Percentiles rank a stretch among this genome's conserved stretches.
These are phyloP conservation scores for Populus simonii DNA, from an alignment of 345 rosid genomes.

Conservation along the genomic window DNA sequence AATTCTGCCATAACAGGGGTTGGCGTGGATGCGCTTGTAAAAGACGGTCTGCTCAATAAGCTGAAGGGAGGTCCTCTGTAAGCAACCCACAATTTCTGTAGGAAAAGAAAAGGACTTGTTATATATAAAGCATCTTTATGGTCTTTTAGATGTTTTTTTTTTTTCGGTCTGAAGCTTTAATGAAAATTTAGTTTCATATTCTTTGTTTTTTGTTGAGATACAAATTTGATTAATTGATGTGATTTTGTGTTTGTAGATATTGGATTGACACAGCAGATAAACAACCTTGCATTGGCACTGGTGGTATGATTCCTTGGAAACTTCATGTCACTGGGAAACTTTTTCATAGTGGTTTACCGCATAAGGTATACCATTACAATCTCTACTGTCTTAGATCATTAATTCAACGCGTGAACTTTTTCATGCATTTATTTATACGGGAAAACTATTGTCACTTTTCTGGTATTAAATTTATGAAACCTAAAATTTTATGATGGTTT, in stretches of 20 bases:
- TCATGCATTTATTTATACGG: background rate
- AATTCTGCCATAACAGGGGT: conserved; percentile 81
- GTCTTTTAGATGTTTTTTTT: background rate
- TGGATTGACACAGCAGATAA: conserved; percentile 99
- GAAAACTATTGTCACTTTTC: background rate
- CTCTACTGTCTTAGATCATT: background rate
- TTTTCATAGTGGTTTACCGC: conserved; percentile 92
- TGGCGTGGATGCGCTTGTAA: conserved; percentile 84
- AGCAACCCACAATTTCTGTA: conserved; percentile 18
- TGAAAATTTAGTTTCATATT: background rate
- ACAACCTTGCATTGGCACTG: conserved; percentile 98
- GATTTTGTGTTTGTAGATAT: conserved; percentile 43
- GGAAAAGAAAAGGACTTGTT: background rate
- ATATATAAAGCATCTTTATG: background rate
- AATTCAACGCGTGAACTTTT: background rate
- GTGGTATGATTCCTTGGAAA: conserved; percentile 97
- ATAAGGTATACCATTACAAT: conserved; percentile 53
- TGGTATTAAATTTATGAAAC: background rate
- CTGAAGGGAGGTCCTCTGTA: conserved; percentile 93
- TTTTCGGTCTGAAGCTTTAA: background rate
- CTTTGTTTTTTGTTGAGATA: background rate
- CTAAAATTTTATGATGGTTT: background rate
- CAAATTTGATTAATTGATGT: conserved; percentile 5
- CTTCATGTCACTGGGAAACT: conserved; percentile 88
- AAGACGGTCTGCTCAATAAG: conserved; percentile 72